Evolutionary conservation across 2,329 filamentous ascomycete genomes (phyloP).

Genomic region (Zasmidium citrigriseum): DNA sequence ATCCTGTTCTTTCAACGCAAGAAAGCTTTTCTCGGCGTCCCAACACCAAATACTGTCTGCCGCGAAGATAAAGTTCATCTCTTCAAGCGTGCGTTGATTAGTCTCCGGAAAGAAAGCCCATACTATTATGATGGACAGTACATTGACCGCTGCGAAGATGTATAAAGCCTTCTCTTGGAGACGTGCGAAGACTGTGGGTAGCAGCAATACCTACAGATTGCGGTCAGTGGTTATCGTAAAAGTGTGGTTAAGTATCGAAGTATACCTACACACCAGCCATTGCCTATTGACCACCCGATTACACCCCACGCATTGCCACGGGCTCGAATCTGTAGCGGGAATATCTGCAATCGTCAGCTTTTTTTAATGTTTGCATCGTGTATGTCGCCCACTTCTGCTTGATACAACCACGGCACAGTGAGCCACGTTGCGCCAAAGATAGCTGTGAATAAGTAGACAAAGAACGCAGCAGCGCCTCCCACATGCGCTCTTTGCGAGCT

Average conservation of each 20-base stretch:
- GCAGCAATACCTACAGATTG: no score
- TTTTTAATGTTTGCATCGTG: no score
- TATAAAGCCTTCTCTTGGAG: conserved; percentile 72
- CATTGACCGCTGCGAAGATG: conserved; percentile 70
- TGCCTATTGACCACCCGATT: conserved; percentile 74
- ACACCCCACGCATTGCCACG: conserved; percentile 77
- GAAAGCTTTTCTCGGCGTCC: conserved; percentile 68
- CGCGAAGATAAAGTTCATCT: conserved; percentile 73
- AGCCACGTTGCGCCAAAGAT: conserved; percentile 67
- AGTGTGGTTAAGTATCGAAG: no score
- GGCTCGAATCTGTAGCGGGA: conserved; percentile 68
- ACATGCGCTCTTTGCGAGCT: conserved; percentile 16
- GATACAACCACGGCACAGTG: conserved; percentile 52
- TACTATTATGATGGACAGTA: conserved; percentile 66
- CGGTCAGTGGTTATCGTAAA: no score
- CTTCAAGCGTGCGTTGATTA: conserved; percentile 69
- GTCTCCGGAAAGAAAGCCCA: conserved; percentile 76
- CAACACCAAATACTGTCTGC: conserved; percentile 68
- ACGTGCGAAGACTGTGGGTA: conserved; percentile 56
- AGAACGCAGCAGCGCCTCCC: conserved; percentile 60
- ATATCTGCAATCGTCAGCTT: no score
- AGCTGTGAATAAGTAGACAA: conserved; percentile 69
- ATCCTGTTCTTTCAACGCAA: conserved; percentile 61
- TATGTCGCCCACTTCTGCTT: no score
- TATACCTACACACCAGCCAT: conserved; percentile 63